Evolutionary conservation across 257 asterid genomes (phyloP).

Genomic region (Solanum etuberosum): DNA sequence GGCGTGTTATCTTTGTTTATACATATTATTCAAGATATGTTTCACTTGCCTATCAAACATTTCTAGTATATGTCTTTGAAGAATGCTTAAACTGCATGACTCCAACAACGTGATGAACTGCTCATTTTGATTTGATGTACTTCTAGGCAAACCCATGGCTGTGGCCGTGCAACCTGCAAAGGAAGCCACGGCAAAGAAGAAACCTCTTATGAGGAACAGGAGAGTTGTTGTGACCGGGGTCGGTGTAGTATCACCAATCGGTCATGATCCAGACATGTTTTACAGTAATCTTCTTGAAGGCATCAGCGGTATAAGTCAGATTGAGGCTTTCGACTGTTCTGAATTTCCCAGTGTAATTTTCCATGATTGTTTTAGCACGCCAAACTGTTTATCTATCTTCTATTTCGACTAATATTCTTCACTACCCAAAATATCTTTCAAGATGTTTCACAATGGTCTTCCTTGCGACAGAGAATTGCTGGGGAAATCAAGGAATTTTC

Average conservation of each 20-base stretch:
- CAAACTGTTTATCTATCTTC: neutral
- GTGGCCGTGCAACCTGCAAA: conserved; percentile 12
- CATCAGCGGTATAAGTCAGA: conserved; percentile 28
- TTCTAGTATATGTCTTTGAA: neutral
- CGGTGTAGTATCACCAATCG: conserved; percentile 36
- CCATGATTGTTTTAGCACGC: neutral
- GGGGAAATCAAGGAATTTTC: conserved; percentile 38
- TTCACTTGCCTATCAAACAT: neutral
- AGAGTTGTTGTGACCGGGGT: conserved; percentile 38
- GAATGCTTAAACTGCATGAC: neutral
- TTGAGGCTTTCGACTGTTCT: conserved; percentile 35
- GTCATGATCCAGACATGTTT: conserved; percentile 24
- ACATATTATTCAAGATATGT: neutral
- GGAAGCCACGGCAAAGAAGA: conserved; percentile 9
- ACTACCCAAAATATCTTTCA: neutral
- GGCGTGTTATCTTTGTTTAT: neutral
- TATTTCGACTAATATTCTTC: neutral
- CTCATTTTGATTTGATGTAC: neutral
- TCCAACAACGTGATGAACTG: neutral
- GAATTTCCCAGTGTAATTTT: conserved; percentile 26
- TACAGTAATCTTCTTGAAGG: conserved; percentile 40
- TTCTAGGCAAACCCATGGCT: conserved; percentile 12
- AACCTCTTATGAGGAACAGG: conserved; percentile 9
- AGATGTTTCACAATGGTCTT: neutral
- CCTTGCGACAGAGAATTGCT: conserved; percentile 29